A percentile compares a stretch with the other conserved stretches of the same genome.
Conservation (phyloP, 139 green algal genomes). For the Ulvella scutata region DNA sequence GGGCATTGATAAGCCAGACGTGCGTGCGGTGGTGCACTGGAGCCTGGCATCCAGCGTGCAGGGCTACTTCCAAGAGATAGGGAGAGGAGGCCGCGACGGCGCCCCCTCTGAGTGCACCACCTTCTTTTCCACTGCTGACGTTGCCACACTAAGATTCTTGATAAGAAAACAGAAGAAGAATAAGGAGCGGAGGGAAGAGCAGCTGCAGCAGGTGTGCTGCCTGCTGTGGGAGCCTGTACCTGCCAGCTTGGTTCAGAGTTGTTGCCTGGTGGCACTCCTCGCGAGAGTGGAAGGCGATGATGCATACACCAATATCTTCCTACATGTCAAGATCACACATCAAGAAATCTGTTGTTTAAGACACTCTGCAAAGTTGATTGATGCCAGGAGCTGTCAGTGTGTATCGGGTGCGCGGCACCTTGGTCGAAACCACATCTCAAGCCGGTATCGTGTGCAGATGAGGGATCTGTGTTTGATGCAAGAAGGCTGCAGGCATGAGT, state of each 20-base stretch:
- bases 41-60: conserved; percentile 17
- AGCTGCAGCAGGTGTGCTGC: not conserved
- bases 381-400: not conserved
- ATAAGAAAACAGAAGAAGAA: not conserved
- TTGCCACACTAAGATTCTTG: conserved; percentile 15
- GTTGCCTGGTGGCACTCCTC: not conserved
- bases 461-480: not conserved
- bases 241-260: no score
- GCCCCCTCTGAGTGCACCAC: conserved; percentile 23
- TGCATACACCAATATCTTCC: not conserved
- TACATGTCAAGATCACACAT: not conserved
- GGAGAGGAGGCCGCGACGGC: conserved; percentile 43
- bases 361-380: not conserved
- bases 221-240: not conserved
- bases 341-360: not conserved
- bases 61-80: conserved; percentile 47
- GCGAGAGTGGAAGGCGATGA: not conserved
- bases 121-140: conserved; percentile 31
- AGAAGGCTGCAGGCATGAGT: not conserved
- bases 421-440: not conserved
- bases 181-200: not conserved
- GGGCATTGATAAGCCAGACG: conserved; percentile 49
- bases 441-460: not conserved
- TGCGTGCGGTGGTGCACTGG: conserved; percentile 23
- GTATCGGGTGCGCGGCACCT: not conserved